Base-by-base conservation (phyloP, 352 stramenopile genomes). In the Pythium plurisporium region DNA sequence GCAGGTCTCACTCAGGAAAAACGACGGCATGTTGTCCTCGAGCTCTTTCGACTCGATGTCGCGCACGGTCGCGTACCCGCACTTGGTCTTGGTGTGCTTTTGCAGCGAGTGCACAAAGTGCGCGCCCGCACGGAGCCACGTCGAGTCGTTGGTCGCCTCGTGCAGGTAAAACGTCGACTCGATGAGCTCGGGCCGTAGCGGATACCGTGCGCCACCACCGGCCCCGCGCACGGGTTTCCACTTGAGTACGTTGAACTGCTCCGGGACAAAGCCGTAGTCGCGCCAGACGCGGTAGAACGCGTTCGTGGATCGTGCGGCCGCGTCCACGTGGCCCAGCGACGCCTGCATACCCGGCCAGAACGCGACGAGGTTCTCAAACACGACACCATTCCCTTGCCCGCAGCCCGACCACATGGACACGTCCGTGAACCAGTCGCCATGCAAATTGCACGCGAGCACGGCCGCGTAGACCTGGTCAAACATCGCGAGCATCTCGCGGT, bases 1-100 rank as follows among this genome's bases (percentile, higher is more conserved):
- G 68, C 97, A 88, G 12, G 97, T 99, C 74, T 99, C 98, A 11
- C 91, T 98, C 0, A 99, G 79, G 65, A 99, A 99, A 65, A 98
- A 99, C 6, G 89, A 98, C 41, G 96, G 96, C 97, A 99, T 99
- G 62, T 96, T 87, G 61, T 99, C 89, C 17, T 97, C 78, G 42
- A 98, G 82, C 76, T 80, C 55, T 68, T 91, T 79, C 9, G 79
- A 87, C 54, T 95, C 76, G 14, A 98, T 76, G 63, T 98, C 79
- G 9, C 64, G 67, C 40, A 95, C 86, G 20, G 82, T 94, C 33
- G 94, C 93, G 69, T 97, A 99, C 8, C 96, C 96, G 61, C 96
- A 99, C 29, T 74, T 74, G 1, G 89, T 95, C 57, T 87, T 91
- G n/a, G 85, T 82, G 56, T 96, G 77, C 47, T 96, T 90, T 63